phyloP scores from a whole-genome alignment of 73 alveolate genomes.

The Tetrahymena thermophila region DNA sequence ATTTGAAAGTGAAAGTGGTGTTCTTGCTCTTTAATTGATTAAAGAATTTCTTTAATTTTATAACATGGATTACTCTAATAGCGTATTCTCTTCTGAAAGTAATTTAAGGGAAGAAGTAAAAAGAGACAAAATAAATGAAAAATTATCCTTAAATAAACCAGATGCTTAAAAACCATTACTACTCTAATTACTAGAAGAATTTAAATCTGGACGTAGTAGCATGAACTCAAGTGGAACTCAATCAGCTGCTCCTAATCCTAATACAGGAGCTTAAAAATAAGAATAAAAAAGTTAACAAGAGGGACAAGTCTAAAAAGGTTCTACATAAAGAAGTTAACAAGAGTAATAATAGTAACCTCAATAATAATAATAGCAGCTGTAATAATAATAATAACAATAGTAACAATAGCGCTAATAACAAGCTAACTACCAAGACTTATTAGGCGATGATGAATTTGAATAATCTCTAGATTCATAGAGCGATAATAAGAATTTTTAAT shows the following conservation, averaged over 20 bases:
- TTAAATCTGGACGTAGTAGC: neutral
- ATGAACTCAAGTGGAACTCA: neutral
- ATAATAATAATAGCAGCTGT: neutral
- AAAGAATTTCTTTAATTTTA: conserved; percentile 34
- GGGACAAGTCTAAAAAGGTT: neutral
- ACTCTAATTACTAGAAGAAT: neutral
- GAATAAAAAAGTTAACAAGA: neutral
- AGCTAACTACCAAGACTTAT: neutral
- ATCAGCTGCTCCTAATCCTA: neutral
- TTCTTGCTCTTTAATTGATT: conserved; percentile 15
- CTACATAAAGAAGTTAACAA: neutral
- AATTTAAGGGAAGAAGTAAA: conserved; percentile 31
- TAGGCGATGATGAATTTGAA: neutral
- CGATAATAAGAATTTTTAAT: neutral
- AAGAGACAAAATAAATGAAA: conserved; percentile 25
- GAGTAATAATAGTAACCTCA: neutral
- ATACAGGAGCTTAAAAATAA: neutral
- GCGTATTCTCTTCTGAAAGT: conserved; percentile 33
- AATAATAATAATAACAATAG: neutral
- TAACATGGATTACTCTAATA: conserved; percentile 31
- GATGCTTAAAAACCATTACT: conserved; percentile 29
- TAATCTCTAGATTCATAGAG: neutral
- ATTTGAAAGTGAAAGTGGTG: conserved; percentile 12
- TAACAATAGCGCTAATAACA: neutral
- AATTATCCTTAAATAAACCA: conserved; percentile 1